Evolutionary conservation across 768 basidiomycete species (phyloP).

Genomic region (Mycena leptocephala): DNA sequence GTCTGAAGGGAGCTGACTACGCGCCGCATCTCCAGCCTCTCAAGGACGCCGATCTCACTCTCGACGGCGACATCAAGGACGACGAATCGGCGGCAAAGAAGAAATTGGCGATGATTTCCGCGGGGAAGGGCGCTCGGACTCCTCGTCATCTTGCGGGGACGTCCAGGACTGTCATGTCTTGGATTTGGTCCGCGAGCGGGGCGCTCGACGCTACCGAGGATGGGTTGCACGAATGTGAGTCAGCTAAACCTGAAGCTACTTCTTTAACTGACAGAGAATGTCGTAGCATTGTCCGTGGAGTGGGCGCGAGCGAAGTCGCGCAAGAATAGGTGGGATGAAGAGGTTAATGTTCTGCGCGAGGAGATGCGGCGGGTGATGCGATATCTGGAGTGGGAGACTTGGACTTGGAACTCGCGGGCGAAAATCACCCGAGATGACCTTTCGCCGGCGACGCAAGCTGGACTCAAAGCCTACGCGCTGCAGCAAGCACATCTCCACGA

Average conservation of each 20-base stretch:
- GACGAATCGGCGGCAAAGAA: too few relatives aligned
- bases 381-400: too few relatives aligned
- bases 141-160: too few relatives aligned
- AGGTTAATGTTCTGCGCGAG: too few relatives aligned
- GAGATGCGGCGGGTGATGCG: too few relatives aligned
- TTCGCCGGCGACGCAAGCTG: conserved; percentile 7
- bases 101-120: background rate
- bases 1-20: background rate
- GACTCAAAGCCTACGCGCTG: too few relatives aligned
- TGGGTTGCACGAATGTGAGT: background rate
- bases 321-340: too few relatives aligned
- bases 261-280: too few relatives aligned
- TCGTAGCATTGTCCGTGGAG: too few relatives aligned
- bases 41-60: background rate
- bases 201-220: background rate
- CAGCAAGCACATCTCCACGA: background rate
- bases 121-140: background rate
- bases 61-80: too few relatives aligned
- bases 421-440: background rate
- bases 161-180: background rate
- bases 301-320: too few relatives aligned
- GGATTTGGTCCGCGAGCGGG: background rate
- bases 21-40: background rate
- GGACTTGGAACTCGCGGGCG: background rate
- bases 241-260: too few relatives aligned